Base-by-base conservation (phyloP, 1,284 basidiomycete genomes). In the Malassezia nana region DNA sequence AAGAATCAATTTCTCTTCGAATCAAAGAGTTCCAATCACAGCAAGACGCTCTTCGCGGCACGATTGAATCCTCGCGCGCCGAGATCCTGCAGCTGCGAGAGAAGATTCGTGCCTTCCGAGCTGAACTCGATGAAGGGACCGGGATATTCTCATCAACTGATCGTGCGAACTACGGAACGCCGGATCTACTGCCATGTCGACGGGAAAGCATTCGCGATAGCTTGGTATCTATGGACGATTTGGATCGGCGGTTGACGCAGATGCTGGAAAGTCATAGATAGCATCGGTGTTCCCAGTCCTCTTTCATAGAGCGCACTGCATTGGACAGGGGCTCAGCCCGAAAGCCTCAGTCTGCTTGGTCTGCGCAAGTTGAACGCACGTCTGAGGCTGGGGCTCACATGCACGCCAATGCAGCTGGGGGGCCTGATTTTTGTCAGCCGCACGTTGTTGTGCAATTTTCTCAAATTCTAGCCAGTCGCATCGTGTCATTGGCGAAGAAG, bases 81-180 rank as follows among this genome's bases (percentile, higher is more conserved):
- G 52, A 55, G 20, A 55, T 55, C 25, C 22, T 49, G 39, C 38
- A 45, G 24, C 46, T 55, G 6, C 47, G 52, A 7, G n/a, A 35
- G 9, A 43, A 44, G n/a, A 46, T 55, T 8, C 28, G 32, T 6
- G 40, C 48, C 6, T 55, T 55, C 24, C 46, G 46, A 10, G 33
- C n/a, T 12, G 52, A 26, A 16, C 12, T 45, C 13, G 43, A 30
- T 13, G 43, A 30, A 6, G 41, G 9, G 15, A 20, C 16, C 12
- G 10, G 6, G 16, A 32, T 22, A 18, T n/a, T 18, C 2, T 16
- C 29, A n/a, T 10, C 6, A 29, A 5, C 24, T 20, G 41, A 5
- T 8, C 24, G 8, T 13, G 4, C 24, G 24, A 29, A 42, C 41
- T 26, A 42, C 25, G 9, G 15, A 18, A 15, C 26, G 18, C 8